Percentiles rank a stretch among this genome's conserved stretches.
Conservation (phyloP, 2,329 filamentous ascomycete genomes). For the Phyllosticta paracitricarpa region DNA sequence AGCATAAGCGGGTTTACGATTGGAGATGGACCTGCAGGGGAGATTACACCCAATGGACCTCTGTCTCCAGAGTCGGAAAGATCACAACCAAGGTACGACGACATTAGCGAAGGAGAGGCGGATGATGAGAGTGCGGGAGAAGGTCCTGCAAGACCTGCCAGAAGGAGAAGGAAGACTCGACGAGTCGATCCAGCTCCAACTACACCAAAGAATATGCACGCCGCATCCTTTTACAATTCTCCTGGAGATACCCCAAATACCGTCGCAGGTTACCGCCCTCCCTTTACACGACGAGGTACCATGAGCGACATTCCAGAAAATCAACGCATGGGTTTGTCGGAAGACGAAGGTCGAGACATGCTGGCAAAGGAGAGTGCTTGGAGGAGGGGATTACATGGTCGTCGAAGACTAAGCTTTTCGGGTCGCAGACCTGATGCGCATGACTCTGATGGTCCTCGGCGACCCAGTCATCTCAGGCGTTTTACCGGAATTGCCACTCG, state of each 20-base stretch:
- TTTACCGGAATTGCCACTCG: constrained; percentile 32
- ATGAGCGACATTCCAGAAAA: constrained; percentile 39
- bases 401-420: constrained; percentile 12
- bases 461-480: constrained; percentile 36
- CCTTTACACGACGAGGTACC: constrained; percentile 45
- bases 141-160: constrained; percentile 28
- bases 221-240: constrained; percentile 37
- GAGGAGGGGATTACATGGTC: constrained; percentile 33
- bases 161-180: constrained; percentile 53
- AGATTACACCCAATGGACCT: constrained; percentile 28
- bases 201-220: constrained; percentile 49
- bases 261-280: constrained; percentile 34
- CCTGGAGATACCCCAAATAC: constrained; percentile 23
- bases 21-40: constrained; percentile 28
- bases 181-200: constrained; percentile 53
- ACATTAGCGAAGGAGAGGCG: constrained; percentile 61
- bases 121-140: constrained; percentile 83
- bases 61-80: constrained; percentile 41
- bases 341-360: constrained; percentile 41
- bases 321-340: constrained; percentile 37
- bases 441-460: constrained; percentile 20
- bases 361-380: constrained; percentile 36
- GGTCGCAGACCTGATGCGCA: constrained; percentile 26
- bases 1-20: constrained; percentile 39
- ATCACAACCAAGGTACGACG: constrained; percentile 38